Evolutionary conservation across 257 asterid species (phyloP).

Genomic region (Gynochthodes officinalis): DNA sequence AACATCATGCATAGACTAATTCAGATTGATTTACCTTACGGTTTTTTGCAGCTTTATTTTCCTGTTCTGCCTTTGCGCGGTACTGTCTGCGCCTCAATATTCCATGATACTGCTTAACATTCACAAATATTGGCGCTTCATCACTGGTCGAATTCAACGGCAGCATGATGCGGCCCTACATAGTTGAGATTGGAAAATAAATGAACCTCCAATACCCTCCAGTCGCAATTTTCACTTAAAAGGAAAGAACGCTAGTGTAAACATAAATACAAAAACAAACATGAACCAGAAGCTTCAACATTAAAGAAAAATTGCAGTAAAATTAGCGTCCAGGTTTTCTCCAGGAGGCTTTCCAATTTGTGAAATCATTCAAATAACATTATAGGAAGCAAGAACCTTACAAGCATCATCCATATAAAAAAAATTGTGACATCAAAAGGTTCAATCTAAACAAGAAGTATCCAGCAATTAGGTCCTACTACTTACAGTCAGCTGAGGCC

Average conservation of each 20-base stretch:
- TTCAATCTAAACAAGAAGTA: too few relatives aligned
- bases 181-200: neutral
- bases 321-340: neutral
- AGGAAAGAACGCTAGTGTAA: neutral
- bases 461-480: neutral
- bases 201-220: neutral
- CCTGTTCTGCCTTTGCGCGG: constrained; percentile 59
- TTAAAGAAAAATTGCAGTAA: neutral
- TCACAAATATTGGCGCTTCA: constrained; percentile 64
- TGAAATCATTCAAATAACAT: too few relatives aligned
- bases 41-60: constrained; percentile 36
- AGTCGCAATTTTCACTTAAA: neutral
- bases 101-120: constrained; percentile 77
- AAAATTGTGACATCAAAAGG: neutral
- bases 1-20: neutral
- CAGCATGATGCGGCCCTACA: constrained; percentile 74
- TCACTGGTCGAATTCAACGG: constrained; percentile 53
- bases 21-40: constrained; percentile 47
- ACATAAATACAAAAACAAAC: neutral
- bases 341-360: neutral
- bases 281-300: neutral
- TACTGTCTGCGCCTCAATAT: constrained; percentile 71
- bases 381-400: too few relatives aligned
- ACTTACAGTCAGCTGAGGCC: constrained; percentile 48
- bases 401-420: neutral